Percentiles rank a stretch among this genome's conserved stretches.
Evolutionary conservation across 106 monocot species (phyloP).

Genomic region (Acorus calamus): DNA sequence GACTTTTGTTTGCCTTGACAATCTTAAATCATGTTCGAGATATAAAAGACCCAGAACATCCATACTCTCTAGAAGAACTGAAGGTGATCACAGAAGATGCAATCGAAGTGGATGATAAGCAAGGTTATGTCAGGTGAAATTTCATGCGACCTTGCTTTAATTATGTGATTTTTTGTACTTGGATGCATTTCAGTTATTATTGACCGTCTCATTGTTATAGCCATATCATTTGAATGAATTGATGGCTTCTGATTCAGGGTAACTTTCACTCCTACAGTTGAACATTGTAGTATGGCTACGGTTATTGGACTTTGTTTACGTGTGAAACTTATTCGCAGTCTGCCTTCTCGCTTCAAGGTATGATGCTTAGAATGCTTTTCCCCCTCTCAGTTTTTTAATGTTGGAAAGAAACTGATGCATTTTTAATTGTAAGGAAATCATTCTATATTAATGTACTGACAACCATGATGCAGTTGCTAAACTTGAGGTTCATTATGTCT

Average conservation of each 20-base stretch:
- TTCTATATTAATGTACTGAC: too few species aligned
- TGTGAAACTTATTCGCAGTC: conserved; percentile 91
- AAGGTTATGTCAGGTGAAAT: conserved; percentile 59
- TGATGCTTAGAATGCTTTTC: not conserved
- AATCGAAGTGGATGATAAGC: conserved; percentile 58
- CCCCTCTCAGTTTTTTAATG: too few species aligned
- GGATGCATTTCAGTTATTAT: not conserved
- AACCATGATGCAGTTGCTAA: too few species aligned
- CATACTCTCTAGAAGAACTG: conserved; percentile 83
- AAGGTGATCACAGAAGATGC: conserved; percentile 87
- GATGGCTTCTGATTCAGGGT: conserved; percentile 42
- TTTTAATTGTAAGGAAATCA: too few species aligned
- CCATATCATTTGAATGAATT: too few species aligned
- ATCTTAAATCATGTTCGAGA: conserved; percentile 90
- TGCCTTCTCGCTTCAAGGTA: conserved; percentile 94
- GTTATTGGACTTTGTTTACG: conserved; percentile 90
- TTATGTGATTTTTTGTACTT: not conserved
- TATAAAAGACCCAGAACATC: conserved; percentile 96
- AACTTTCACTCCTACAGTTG: conserved; percentile 90
- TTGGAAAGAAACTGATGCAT: too few species aligned
- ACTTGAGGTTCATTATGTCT: too few species aligned
- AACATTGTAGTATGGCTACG: conserved; percentile 98
- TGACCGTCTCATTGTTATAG: too few species aligned
- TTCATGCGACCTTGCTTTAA: conserved; percentile 4
- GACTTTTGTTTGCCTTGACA: conserved; percentile 31